These are phyloP conservation scores for Ogataea saltuana DNA, from an alignment of 805 yeast species.

Conservation along the genomic window DNA sequence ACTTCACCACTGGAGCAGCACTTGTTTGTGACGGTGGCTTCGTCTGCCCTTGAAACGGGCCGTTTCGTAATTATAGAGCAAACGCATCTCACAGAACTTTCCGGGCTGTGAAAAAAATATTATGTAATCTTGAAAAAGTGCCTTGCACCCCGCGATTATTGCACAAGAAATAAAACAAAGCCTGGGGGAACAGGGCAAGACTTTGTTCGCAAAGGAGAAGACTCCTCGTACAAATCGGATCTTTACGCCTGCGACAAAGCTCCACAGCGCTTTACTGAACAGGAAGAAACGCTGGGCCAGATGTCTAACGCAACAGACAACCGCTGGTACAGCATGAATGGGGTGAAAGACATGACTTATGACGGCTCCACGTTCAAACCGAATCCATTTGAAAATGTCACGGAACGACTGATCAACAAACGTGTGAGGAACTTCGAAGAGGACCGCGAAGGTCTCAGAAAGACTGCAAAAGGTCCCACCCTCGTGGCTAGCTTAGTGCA, in stretches of 20 bases:
- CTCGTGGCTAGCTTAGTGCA: constrained; percentile 3
- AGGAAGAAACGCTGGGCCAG: constrained; percentile 4
- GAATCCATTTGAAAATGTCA: constrained; percentile 33
- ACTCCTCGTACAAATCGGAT: too few species aligned
- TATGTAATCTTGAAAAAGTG: too few species aligned
- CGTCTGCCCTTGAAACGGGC: constrained; percentile 26
- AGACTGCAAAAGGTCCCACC: constrained; percentile 7
- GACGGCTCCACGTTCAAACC: constrained; percentile 20
- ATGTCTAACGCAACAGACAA: too few species aligned
- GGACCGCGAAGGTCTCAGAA: background rate
- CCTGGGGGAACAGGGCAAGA: too few species aligned
- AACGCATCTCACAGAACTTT: too few species aligned
- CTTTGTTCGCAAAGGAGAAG: too few species aligned
- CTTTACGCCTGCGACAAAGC: too few species aligned
- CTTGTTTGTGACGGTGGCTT: constrained; percentile 56
- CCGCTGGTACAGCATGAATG: constrained; percentile 22
- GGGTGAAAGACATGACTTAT: constrained; percentile 23
- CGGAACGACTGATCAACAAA: constrained; percentile 24
- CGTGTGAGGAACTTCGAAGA: constrained; percentile 11
- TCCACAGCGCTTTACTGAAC: too few species aligned
- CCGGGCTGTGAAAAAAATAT: too few species aligned
- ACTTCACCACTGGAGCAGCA: constrained; percentile 52
- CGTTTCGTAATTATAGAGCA: too few species aligned
- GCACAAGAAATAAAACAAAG: too few species aligned
- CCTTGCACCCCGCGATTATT: too few species aligned